Evolutionary conservation across 2,329 filamentous ascomycete species (phyloP).

Genomic region (Aspergillus calidoustus): DNA sequence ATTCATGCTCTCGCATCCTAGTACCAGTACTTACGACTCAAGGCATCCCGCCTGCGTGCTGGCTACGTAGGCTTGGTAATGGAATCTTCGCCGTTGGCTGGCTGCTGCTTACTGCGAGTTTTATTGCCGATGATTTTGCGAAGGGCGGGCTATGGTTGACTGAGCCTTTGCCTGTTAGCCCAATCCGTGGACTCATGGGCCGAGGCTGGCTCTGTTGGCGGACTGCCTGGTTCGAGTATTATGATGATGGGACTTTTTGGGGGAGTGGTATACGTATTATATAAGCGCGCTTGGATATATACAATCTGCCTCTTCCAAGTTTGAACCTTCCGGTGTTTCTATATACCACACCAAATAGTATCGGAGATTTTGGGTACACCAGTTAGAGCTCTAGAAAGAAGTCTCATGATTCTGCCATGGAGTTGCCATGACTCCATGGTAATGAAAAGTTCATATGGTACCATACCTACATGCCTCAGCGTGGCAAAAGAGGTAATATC

Average conservation of each 20-base stretch:
- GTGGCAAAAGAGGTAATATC: too few relatives aligned
- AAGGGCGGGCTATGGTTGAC: constrained; percentile 75
- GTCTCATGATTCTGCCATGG: too few relatives aligned
- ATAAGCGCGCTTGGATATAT: constrained; percentile 20
- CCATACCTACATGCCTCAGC: too few relatives aligned
- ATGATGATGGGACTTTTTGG: constrained; percentile 68
- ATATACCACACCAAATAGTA: too few relatives aligned
- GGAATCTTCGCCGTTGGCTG: constrained; percentile 66
- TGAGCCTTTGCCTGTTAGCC: constrained; percentile 79
- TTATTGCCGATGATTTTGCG: constrained; percentile 78
- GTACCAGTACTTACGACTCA: constrained; percentile 34
- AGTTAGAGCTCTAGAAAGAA: too few relatives aligned
- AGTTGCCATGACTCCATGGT: too few relatives aligned
- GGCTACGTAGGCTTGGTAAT: constrained; percentile 61
- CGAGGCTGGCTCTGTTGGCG: constrained; percentile 73
- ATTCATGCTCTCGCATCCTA: neutral
- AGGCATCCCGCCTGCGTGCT: constrained; percentile 45
- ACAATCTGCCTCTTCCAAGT: neutral
- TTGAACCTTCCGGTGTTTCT: neutral
- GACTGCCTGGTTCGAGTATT: constrained; percentile 59
- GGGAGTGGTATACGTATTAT: constrained; percentile 53
- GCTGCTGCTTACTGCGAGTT: constrained; percentile 67
- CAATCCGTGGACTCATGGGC: constrained; percentile 67
- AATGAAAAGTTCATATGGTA: too few relatives aligned
- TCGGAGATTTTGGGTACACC: too few relatives aligned